Evolutionary conservation across 176 grass and related monocot species (phyloP).

Genomic region (Hordeum marinum): DNA sequence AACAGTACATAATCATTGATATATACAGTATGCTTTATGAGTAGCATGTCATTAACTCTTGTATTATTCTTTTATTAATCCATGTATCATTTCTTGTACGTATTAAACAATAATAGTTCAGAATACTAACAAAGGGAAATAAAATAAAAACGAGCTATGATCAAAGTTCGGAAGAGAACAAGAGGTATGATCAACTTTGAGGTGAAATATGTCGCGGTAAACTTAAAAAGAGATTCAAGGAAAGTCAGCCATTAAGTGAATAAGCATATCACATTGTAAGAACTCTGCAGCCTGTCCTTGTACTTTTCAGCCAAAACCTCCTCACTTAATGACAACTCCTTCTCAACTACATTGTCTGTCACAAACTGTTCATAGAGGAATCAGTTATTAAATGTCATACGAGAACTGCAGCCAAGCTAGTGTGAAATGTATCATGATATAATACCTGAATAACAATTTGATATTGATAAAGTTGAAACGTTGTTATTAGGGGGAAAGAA

Average conservation of each 20-base stretch:
- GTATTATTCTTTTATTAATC: not conserved
- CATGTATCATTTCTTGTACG: not conserved
- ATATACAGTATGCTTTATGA: not conserved
- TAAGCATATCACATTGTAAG: conserved; percentile 70
- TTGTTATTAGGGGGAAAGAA: not conserved
- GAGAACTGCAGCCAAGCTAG: not conserved
- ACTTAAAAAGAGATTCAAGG: not conserved
- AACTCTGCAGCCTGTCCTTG: conserved; percentile 65
- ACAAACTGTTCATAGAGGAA: conserved; percentile 58
- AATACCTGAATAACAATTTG: conserved; percentile 78
- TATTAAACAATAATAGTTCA: not conserved
- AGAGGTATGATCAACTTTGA: not conserved
- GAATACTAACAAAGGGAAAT: not conserved
- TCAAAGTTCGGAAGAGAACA: not conserved
- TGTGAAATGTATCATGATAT: conserved; percentile 15
- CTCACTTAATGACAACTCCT: conserved; percentile 51
- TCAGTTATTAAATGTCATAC: conserved; percentile 14
- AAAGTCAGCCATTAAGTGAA: not conserved
- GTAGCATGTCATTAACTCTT: not conserved
- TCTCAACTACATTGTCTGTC: conserved; percentile 64
- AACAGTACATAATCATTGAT: not conserved
- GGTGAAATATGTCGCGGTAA: not conserved
- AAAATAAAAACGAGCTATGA: not conserved
- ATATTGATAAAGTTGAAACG: not conserved
- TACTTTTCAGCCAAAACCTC: conserved; percentile 79